phyloP scores from a whole-genome alignment of 1,139 yeast genomes.

The Meyerozyma sp. region DNA sequence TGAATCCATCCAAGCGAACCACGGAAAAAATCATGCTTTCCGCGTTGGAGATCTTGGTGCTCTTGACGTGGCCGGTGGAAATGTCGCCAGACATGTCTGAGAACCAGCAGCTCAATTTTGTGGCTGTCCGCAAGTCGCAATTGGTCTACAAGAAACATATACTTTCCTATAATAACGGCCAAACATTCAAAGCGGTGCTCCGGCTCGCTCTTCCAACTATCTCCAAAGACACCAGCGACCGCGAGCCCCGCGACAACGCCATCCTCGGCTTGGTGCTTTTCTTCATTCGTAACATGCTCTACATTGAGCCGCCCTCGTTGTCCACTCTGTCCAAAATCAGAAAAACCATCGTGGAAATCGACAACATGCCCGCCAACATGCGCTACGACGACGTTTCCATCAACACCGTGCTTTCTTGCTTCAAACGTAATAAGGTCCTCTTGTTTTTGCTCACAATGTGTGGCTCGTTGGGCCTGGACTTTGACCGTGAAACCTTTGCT shows the following conservation, averaged over 20 bases:
- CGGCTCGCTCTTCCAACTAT: conserved; percentile 67
- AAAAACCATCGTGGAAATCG: conserved; percentile 18
- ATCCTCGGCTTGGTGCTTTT: conserved; percentile 67
- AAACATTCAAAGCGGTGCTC: conserved; percentile 62
- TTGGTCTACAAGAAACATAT: conserved; percentile 66
- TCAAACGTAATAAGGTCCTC: conserved; percentile 65
- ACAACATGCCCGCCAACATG: conserved; percentile 52
- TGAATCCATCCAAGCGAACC: conserved; percentile 9
- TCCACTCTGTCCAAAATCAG: conserved; percentile 38
- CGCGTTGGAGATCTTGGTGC: conserved; percentile 73
- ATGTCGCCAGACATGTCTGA: conserved; percentile 42
- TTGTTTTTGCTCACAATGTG: conserved; percentile 65
- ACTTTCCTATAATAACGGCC: conserved; percentile 53
- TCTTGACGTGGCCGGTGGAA: conserved; percentile 80
- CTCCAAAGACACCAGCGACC: conserved; percentile 45
- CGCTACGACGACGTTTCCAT: conserved; percentile 64
- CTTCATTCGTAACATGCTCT: conserved; percentile 69
- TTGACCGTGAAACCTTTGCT: conserved; percentile 58
- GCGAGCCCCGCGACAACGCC: conserved; percentile 70
- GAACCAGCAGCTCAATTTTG: conserved; percentile 52
- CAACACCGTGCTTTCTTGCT: conserved; percentile 51
- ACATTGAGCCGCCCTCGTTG: conserved; percentile 64
- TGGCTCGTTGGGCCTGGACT: conserved; percentile 58
- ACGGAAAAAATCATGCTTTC: conserved; percentile 64
- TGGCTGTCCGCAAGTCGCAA: conserved; percentile 64